phyloP scores from a whole-genome alignment of 179 eudicot genomes.

The Camellia oleifera region DNA sequence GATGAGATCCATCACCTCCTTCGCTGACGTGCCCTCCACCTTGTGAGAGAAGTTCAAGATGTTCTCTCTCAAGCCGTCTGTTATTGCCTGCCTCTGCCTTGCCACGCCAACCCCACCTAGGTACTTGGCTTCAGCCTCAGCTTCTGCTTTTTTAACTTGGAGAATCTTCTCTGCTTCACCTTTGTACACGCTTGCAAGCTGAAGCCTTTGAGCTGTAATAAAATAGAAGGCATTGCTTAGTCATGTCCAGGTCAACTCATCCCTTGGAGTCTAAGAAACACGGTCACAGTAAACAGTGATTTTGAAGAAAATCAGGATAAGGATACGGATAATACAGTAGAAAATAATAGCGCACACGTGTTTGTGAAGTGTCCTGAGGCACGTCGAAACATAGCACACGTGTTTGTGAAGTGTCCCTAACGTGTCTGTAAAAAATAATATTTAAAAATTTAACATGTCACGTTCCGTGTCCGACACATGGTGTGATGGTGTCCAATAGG shows the following conservation, averaged over 20 bases:
- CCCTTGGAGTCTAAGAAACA: not conserved
- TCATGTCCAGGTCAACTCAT: not conserved
- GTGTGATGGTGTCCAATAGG: no score
- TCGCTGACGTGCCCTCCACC: slow-evolving; percentile 85
- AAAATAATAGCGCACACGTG: no score
- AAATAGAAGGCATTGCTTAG: not conserved
- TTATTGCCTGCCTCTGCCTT: slow-evolving; percentile 96
- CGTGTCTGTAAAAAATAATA: no score
- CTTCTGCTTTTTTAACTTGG: slow-evolving; percentile 88
- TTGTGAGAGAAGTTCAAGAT: slow-evolving; percentile 88
- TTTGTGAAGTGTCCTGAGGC: no score
- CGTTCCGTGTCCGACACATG: no score
- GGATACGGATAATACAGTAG: no score
- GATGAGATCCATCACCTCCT: slow-evolving; percentile 97
- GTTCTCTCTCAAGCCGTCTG: slow-evolving; percentile 95
- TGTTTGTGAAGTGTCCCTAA: no score
- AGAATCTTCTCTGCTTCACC: slow-evolving; percentile 96
- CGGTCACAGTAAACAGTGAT: no score
- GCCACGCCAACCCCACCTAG: slow-evolving; percentile 99
- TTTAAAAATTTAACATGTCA: no score
- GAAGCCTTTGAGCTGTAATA: slow-evolving; percentile 88
- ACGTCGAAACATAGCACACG: no score
- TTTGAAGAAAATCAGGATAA: no score
- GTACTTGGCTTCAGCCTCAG: slow-evolving; percentile 92
- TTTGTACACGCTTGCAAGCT: slow-evolving; percentile 95